Conservation (phyloP, 2,329 filamentous ascomycete genomes). For the Alternaria triticimaculans region DNA sequence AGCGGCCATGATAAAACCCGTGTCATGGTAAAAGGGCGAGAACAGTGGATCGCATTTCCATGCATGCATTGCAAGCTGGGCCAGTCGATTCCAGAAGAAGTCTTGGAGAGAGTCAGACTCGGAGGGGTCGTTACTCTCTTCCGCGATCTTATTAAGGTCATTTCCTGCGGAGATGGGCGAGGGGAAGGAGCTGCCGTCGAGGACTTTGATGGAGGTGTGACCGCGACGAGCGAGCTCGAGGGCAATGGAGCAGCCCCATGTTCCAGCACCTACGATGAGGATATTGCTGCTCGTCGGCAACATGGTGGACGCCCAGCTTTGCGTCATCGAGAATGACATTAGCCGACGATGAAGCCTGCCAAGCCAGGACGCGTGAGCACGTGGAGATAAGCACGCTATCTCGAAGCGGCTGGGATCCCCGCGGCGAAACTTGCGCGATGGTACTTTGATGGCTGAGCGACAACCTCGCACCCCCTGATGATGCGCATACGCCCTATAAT, state of each 20-base stretch:
- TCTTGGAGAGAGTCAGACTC: constrained; percentile 40
- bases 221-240: constrained; percentile 57
- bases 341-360: not conserved
- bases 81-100: constrained; percentile 43
- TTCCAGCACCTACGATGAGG: constrained; percentile 58
- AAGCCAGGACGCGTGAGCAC: constrained; percentile 11
- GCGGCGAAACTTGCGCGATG: constrained; percentile 6
- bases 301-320: constrained; percentile 2
- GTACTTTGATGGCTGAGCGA: not conserved
- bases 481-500: constrained; percentile 22
- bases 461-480: constrained; percentile 20
- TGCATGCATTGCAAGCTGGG: constrained; percentile 48
- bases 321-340: not conserved
- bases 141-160: constrained; percentile 58
- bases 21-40: constrained; percentile 54
- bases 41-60: constrained; percentile 55
- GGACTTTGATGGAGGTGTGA: constrained; percentile 54
- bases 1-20: constrained; percentile 57
- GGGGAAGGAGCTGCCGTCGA: constrained; percentile 54
- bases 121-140: constrained; percentile 38
- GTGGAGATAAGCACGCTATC: constrained; percentile 12
- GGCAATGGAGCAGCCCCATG: constrained; percentile 59
- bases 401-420: constrained; percentile 7
- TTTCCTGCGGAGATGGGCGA: constrained; percentile 57
- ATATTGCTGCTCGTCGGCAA: constrained; percentile 19